A percentile compares a stretch with the other conserved stretches of the same genome.
Evolutionary conservation across 768 basidiomycete species (phyloP).

Genomic region (Amanita rimosa): DNA sequence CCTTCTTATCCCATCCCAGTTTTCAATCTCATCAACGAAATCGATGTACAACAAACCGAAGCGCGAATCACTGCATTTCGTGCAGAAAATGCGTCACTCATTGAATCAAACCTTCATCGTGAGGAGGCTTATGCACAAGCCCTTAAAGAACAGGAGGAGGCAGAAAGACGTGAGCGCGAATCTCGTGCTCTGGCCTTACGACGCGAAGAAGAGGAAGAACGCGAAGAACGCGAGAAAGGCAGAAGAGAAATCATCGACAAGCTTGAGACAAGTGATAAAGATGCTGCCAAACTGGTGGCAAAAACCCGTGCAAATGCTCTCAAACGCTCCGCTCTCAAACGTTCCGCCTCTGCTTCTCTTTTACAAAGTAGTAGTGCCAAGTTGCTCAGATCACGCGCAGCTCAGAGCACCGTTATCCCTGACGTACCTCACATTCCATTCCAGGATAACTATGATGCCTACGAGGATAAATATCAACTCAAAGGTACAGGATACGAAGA

Average conservation of each 20-base stretch:
- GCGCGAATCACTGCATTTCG: slow-evolving; percentile 70
- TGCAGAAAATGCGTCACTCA: slow-evolving; percentile 70
- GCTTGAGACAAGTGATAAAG: slow-evolving; percentile 66
- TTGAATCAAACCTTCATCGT: slow-evolving; percentile 74
- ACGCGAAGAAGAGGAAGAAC: slow-evolving; percentile 64
- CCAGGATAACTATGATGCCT: slow-evolving; percentile 66
- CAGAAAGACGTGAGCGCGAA: slow-evolving; percentile 63
- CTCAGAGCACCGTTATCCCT: slow-evolving; percentile 52
- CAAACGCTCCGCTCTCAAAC: slow-evolving; percentile 49
- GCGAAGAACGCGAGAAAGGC: slow-evolving; percentile 63
- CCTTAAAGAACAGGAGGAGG: slow-evolving; percentile 71
- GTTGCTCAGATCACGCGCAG: slow-evolving; percentile 51
- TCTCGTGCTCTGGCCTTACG: slow-evolving; percentile 54
- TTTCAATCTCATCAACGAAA: slow-evolving; percentile 90
- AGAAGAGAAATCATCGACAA: slow-evolving; percentile 69
- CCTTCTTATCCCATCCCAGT: slow-evolving; percentile 31
- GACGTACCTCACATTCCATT: slow-evolving; percentile 76
- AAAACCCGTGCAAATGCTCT: slow-evolving; percentile 54
- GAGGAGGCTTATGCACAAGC: slow-evolving; percentile 67
- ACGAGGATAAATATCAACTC: slow-evolving; percentile 55
- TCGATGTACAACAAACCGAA: slow-evolving; percentile 75
- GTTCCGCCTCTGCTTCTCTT: slow-evolving; percentile 27
- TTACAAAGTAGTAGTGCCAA: slow-evolving; percentile 37
- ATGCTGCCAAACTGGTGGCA: slow-evolving; percentile 59
- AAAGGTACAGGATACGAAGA: slow-evolving; percentile 53